Base-by-base conservation (phyloP, 352 stramenopile species). In the Phytopythium litorale region DNA sequence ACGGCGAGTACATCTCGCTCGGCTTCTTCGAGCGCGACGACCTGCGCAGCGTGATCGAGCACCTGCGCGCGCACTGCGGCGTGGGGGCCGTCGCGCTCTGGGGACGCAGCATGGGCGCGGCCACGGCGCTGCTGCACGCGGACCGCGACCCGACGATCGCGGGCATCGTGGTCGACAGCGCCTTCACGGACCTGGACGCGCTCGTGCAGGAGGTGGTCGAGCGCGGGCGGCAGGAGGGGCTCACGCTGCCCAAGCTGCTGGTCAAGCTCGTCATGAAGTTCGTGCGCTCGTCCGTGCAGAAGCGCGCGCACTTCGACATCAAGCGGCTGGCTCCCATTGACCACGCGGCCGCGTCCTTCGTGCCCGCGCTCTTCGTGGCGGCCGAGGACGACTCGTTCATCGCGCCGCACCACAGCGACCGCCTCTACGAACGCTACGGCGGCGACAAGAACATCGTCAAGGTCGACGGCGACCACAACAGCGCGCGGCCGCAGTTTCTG, bases 371-470 rank as follows among this genome's bases (percentile, higher is more conserved):
- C 18, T 99, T 99, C 76, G 80, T 94, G 6, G 96, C 96, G 5
- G 97, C 90, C 7, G 84, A 97, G 56, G 84, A 97, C 50, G 97
- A 99, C 77, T 89, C 98, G 48, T 99, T 99, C 71, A 91, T 98
- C 42, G 73, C 65, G 8, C 85, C 88, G 13, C 85, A 97, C 56
- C 92, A 98, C 60, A 94, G 83, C 52, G 80, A 91, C 43, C 73
- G 85, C 59, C 75, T 93, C 15, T 92, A 77, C 72, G 83, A 71
- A 18, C 80, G 86, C 48, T 99, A 99, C 67, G 96, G 91, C 1
- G 97, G 97, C 16, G 97, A 99, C 77, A 99, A 99, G 71, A 99
- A 99, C 67, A 71, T 99, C 4, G 94, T 99, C 13, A 91, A 98
- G 56, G 96, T 99, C 7, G 87, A 98, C 53, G 97, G 97, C 40